Percentiles rank a stretch among this genome's conserved stretches.
phyloP scores from a whole-genome alignment of 768 basidiomycete genomes.

The Collybiopsis luxurians region DNA sequence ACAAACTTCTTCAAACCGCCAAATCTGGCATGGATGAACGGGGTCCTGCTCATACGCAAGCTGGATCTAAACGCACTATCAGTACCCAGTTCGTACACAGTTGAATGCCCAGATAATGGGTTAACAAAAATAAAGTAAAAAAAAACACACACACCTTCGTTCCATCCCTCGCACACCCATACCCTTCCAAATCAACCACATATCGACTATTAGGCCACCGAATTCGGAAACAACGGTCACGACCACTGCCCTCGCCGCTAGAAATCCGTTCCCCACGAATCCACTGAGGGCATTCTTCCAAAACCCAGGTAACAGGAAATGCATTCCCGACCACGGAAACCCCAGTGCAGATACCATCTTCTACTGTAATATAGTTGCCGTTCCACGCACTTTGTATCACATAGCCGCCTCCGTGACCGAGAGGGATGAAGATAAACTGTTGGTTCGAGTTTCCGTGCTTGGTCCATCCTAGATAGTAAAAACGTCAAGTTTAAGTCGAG shows the following conservation, averaged over 20 bases:
- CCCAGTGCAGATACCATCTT: neutral
- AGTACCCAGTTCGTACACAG: no score
- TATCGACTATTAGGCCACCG: neutral
- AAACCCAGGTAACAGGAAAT: neutral
- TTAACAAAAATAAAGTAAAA: no score
- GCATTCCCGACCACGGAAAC: neutral
- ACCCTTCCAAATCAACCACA: constrained; percentile 1
- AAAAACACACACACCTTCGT: neutral
- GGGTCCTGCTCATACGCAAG: neutral
- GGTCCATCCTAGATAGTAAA: neutral
- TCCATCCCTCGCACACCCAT: neutral
- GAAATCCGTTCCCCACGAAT: neutral
- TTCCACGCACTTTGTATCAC: neutral
- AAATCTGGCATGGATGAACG: constrained; percentile 1
- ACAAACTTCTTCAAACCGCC: constrained; percentile 1
- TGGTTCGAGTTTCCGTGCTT: neutral
- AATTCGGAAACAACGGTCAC: neutral
- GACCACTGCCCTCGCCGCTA: neutral
- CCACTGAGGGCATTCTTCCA: neutral
- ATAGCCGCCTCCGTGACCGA: neutral
- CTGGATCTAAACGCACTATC: constrained; percentile 1
- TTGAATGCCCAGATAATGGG: no score
- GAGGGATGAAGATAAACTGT: neutral
- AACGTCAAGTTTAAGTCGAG: no score
- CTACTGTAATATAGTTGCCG: neutral